Percentiles rank a stretch among this genome's conserved stretches.
phyloP scores from a whole-genome alignment of 495 filamentous ascomycete genomes.

The Penicillium cosmopolitanum region DNA sequence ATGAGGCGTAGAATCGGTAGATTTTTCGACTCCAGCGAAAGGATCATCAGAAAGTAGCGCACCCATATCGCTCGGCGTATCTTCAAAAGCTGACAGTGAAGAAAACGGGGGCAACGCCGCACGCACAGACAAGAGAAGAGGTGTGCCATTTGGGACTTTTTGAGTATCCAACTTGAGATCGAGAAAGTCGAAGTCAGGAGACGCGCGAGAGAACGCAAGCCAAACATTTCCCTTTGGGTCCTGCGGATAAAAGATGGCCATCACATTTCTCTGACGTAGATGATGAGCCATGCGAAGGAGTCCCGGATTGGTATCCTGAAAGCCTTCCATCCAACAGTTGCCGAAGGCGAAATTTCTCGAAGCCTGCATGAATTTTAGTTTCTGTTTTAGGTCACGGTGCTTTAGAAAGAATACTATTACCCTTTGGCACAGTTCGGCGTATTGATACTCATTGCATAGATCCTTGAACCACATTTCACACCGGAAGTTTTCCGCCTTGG shows the following conservation, averaged over 20 bases:
- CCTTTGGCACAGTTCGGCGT: conserved; percentile 27
- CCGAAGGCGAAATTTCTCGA: conserved; percentile 10
- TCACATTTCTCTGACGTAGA: conserved; percentile 26
- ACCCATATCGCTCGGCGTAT: not conserved
- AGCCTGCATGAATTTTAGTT: conserved; percentile 6
- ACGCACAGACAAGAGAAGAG: conserved; percentile 32
- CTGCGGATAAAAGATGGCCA: conserved; percentile 32
- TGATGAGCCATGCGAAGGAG: conserved; percentile 32
- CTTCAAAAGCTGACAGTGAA: not conserved
- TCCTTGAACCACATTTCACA: conserved; percentile 47
- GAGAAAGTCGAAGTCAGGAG: conserved; percentile 28
- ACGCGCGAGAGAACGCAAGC: conserved; percentile 35
- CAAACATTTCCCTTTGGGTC: conserved; percentile 17
- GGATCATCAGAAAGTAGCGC: not conserved
- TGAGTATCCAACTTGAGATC: conserved; percentile 10
- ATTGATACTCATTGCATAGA: conserved; percentile 41
- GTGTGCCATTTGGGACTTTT: conserved; percentile 13
- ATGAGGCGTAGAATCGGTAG: not conserved
- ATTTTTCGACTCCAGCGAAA: not conserved
- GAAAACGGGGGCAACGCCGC: conserved; percentile 11
- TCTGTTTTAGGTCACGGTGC: not conserved
- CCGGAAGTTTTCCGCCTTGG: not conserved
- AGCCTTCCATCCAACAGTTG: conserved; percentile 44
- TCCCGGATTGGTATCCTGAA: conserved; percentile 33
- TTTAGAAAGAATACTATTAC: conserved; percentile 30